These are phyloP conservation scores for Yarrowia sp. DNA, from an alignment of 805 yeast genomes.

Conservation along the genomic window DNA sequence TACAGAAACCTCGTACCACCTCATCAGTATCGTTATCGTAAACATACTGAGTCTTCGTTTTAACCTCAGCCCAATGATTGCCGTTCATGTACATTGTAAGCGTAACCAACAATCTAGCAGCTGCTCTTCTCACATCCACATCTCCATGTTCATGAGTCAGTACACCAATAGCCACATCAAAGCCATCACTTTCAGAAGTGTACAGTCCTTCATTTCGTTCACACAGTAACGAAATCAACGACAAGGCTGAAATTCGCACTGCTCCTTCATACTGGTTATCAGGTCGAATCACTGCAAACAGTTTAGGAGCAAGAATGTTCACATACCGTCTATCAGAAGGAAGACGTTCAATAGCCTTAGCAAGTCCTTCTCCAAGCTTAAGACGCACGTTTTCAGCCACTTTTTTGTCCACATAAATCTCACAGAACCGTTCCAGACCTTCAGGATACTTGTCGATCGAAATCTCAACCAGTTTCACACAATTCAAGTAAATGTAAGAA, in stretches of 20 bases:
- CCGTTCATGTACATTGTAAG: conserved; percentile 12
- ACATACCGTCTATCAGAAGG: conserved; percentile 41
- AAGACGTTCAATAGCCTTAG: conserved; percentile 53
- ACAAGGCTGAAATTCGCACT: conserved; percentile 81
- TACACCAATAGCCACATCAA: conserved; percentile 78
- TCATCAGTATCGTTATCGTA: conserved; percentile 11
- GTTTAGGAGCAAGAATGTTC: conserved; percentile 21
- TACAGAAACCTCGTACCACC: background rate
- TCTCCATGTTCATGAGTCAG: conserved; percentile 40
- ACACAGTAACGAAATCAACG: conserved; percentile 57
- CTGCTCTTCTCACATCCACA: conserved; percentile 3
- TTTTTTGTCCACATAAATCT: conserved; percentile 38
- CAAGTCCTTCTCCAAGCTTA: conserved; percentile 77
- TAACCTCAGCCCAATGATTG: background rate
- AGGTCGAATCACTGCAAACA: conserved; percentile 45
- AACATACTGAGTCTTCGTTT: background rate
- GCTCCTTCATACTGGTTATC: conserved; percentile 32
- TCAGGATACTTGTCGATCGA: conserved; percentile 49
- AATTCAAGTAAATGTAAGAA: conserved; percentile 82
- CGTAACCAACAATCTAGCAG: background rate
- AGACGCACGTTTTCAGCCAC: conserved; percentile 62
- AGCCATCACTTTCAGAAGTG: conserved; percentile 49
- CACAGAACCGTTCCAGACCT: conserved; percentile 43
- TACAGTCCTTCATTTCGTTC: conserved; percentile 41
- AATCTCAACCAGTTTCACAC: conserved; percentile 71